Conservation (phyloP, 2,329 filamentous ascomycete genomes). For the Mycocentrospora acerina region DNA sequence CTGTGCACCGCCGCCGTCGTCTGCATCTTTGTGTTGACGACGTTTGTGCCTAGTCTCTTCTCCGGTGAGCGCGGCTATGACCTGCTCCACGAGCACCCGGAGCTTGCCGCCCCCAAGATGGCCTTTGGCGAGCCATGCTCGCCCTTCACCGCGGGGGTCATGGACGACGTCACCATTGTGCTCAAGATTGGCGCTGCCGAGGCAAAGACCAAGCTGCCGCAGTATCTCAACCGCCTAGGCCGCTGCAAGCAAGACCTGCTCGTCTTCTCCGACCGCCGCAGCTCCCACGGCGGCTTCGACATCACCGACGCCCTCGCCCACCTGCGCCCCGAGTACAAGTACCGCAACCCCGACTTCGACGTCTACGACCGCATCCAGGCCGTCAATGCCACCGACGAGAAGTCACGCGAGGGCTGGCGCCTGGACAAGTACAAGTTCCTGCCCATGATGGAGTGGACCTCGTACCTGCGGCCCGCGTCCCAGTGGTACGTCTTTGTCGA, state of each 20-base stretch:
- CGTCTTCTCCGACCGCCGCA: slow-evolving; percentile 61
- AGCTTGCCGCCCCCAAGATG: slow-evolving; percentile 22
- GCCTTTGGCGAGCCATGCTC: slow-evolving; percentile 35
- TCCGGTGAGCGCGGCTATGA: slow-evolving; percentile 35
- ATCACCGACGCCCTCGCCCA: slow-evolving; percentile 51
- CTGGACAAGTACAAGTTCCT: slow-evolving; percentile 62
- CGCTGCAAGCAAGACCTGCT: slow-evolving; percentile 57
- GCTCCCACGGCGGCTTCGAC: slow-evolving; percentile 52
- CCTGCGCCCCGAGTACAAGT: slow-evolving; percentile 43
- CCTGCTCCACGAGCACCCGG: slow-evolving; percentile 28
- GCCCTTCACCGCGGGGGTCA: slow-evolving; percentile 33
- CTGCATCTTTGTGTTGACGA: slow-evolving; percentile 22
- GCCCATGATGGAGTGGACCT: slow-evolving; percentile 56
- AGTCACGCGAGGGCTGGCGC: slow-evolving; percentile 55
- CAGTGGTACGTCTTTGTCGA: slow-evolving; percentile 42
- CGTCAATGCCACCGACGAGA: slow-evolving; percentile 36
- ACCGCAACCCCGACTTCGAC: slow-evolving; percentile 52
- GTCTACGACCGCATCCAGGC: slow-evolving; percentile 52
- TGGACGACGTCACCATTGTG: slow-evolving; percentile 55
- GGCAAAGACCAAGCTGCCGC: slow-evolving; percentile 56
- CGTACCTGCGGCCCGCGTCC: slow-evolving; percentile 35
- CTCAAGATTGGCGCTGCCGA: slow-evolving; percentile 62
- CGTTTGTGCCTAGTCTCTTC: slow-evolving; percentile 24
- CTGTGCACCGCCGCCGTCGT: slow-evolving; percentile 30
- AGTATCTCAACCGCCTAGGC: slow-evolving; percentile 57